phyloP scores from a whole-genome alignment of 768 basidiomycete genomes.

The Pleurotus eryngii region DNA sequence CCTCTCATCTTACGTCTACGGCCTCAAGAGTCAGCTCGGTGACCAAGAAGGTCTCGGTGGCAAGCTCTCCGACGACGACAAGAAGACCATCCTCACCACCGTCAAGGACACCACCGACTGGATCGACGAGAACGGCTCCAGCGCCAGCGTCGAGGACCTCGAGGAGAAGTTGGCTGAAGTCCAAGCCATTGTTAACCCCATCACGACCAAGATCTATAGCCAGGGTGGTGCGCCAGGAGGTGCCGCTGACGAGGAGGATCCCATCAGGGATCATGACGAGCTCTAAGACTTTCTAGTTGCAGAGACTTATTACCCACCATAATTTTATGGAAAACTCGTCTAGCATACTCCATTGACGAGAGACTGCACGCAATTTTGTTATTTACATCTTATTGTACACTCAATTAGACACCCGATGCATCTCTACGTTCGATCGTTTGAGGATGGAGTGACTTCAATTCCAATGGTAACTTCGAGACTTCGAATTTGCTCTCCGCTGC shows the following conservation, averaged over 20 bases:
- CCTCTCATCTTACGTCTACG: conserved; percentile 79
- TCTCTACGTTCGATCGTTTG: background rate
- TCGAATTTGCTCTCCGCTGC: no score
- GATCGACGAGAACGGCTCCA: conserved; percentile 81
- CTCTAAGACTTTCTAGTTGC: conserved; percentile 25
- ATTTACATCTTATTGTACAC: conserved; percentile 5
- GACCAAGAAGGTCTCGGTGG: conserved; percentile 91
- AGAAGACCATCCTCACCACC: conserved; percentile 74
- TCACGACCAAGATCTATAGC: conserved; percentile 78
- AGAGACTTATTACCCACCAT: background rate
- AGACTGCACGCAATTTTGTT: background rate
- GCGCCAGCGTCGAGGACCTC: conserved; percentile 80
- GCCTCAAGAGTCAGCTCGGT: conserved; percentile 81
- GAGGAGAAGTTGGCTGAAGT: conserved; percentile 89
- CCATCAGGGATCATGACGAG: conserved; percentile 43
- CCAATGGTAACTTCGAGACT: no score
- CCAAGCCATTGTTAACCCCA: conserved; percentile 75
- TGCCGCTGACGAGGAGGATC: conserved; percentile 34
- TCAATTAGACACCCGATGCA: conserved; percentile 5
- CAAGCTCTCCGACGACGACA: conserved; percentile 78
- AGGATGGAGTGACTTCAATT: no score
- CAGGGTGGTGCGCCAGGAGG: conserved; percentile 29
- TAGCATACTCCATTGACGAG: background rate
- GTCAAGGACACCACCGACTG: conserved; percentile 91
- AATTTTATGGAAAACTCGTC: conserved; percentile 1